Conservation (phyloP, 2,329 filamentous ascomycete species). For the Penicillium fuscoglaucum region DNA sequence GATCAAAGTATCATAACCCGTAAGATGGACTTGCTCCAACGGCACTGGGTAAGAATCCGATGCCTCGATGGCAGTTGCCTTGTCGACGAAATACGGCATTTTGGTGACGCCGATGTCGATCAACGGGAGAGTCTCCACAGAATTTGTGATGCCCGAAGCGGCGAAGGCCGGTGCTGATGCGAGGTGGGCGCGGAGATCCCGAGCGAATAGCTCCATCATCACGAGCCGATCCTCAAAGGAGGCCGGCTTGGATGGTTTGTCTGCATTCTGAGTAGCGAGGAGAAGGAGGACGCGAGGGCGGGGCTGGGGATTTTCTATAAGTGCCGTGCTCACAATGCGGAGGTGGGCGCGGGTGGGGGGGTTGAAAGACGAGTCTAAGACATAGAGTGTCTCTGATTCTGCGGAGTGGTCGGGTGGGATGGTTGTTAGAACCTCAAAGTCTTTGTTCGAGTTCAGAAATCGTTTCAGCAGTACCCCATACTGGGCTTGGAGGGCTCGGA, state of each 20-base stretch:
- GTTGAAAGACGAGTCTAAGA: constrained; percentile 67
- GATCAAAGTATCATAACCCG: constrained; percentile 51
- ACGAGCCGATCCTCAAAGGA: constrained; percentile 50
- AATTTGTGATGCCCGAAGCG: neutral
- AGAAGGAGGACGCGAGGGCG: constrained; percentile 55
- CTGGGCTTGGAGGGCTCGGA: constrained; percentile 36
- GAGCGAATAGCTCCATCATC: constrained; percentile 52
- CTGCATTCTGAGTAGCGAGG: constrained; percentile 65
- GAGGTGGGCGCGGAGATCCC: constrained; percentile 41
- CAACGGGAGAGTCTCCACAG: constrained; percentile 25
- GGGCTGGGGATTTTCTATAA: constrained; percentile 40
- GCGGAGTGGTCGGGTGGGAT: constrained; percentile 16
- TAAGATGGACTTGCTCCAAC: constrained; percentile 50
- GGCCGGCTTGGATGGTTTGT: constrained; percentile 57
- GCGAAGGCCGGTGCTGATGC: constrained; percentile 15
- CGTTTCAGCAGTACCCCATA: constrained; percentile 45
- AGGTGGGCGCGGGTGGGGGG: constrained; percentile 62
- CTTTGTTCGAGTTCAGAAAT: constrained; percentile 44
- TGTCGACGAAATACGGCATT: constrained; percentile 51
- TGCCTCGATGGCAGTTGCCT: constrained; percentile 46
- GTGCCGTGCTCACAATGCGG: constrained; percentile 55
- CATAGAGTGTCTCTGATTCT: constrained; percentile 52
- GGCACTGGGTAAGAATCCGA: constrained; percentile 37
- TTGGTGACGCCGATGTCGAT: constrained; percentile 53
- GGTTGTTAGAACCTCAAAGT: constrained; percentile 31